phyloP scores from a whole-genome alignment of 139 green algal genomes.

The Haematococcus lacustris region DNA sequence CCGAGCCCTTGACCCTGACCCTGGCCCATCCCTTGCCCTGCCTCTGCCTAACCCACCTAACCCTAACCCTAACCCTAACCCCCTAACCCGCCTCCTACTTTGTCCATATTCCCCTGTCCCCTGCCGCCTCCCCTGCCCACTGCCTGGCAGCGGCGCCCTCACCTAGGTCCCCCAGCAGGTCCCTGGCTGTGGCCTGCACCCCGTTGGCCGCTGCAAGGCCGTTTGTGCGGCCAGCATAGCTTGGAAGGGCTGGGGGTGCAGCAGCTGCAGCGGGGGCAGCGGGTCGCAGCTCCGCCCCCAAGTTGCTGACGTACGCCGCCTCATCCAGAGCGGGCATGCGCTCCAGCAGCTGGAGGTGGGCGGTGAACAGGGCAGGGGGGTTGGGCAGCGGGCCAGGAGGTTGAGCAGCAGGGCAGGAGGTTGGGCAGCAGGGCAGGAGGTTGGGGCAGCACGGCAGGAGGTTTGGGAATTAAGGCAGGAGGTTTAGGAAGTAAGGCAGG shows the following conservation, averaged over 20 bases:
- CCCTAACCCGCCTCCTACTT: neutral
- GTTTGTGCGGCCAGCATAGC: neutral
- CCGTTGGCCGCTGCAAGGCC: too few species aligned
- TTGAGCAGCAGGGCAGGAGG: neutral
- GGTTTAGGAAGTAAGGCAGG: neutral
- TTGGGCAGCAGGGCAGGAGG: neutral
- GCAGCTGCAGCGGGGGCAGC: neutral
- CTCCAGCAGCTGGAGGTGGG: conserved; percentile 71
- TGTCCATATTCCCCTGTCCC: neutral
- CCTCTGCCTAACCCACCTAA: neutral
- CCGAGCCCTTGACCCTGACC: neutral
- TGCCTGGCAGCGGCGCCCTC: too few species aligned
- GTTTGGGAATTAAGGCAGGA: neutral
- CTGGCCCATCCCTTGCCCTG: neutral
- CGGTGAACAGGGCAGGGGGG: neutral
- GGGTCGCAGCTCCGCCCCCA: conserved; percentile 6
- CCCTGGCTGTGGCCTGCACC: too few species aligned
- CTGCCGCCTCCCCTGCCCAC: neutral
- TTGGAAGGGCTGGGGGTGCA: neutral
- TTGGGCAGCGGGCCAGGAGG: neutral
- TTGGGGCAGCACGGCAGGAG: too few species aligned
- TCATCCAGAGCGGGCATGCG: conserved; percentile 89
- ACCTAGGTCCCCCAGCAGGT: conserved; percentile 10
- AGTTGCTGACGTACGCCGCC: conserved; percentile 45
- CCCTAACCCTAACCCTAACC: neutral